These are phyloP conservation scores for Ganoderma resinaceum DNA, from an alignment of 1,284 basidiomycete species.

Conservation along the genomic window DNA sequence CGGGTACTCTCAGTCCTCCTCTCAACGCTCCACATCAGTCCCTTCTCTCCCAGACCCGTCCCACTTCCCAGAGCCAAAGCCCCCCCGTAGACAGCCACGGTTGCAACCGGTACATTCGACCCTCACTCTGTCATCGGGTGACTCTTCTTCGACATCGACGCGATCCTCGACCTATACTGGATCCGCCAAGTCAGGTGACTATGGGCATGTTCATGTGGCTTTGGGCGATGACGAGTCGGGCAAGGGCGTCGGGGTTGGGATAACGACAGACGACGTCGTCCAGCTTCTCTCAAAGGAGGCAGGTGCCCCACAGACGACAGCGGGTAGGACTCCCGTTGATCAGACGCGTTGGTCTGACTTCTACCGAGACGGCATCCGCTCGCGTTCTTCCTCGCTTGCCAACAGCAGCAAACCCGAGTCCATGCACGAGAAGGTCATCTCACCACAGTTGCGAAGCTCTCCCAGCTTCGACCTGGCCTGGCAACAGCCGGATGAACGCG, in stretches of 20 bases:
- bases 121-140: conserved; percentile 67
- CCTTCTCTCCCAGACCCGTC: conserved; percentile 65
- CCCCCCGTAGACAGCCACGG: conserved; percentile 51
- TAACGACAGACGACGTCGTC: conserved; percentile 68
- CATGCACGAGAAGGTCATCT: conserved; percentile 49
- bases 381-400: conserved; percentile 71
- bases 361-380: conserved; percentile 65
- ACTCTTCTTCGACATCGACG: conserved; percentile 72
- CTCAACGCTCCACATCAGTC: conserved; percentile 54
- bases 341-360: conserved; percentile 69
- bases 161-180: conserved; percentile 80
- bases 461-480: conserved; percentile 77
- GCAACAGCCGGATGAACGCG: conserved; percentile 75
- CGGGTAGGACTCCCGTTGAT: conserved; percentile 54
- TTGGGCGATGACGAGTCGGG: conserved; percentile 66
- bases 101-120: conserved; percentile 40
- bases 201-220: conserved; percentile 67
- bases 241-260: conserved; percentile 56
- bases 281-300: conserved; percentile 64
- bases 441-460: conserved; percentile 55
- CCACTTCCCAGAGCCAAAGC: conserved; percentile 65
- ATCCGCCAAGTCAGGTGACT: conserved; percentile 70
- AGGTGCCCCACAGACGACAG: conserved; percentile 49
- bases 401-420: conserved; percentile 53
- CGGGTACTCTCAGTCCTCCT: conserved; percentile 48